Conservation (phyloP, 495 filamentous ascomycete species). For the Collariella sp. region DNA sequence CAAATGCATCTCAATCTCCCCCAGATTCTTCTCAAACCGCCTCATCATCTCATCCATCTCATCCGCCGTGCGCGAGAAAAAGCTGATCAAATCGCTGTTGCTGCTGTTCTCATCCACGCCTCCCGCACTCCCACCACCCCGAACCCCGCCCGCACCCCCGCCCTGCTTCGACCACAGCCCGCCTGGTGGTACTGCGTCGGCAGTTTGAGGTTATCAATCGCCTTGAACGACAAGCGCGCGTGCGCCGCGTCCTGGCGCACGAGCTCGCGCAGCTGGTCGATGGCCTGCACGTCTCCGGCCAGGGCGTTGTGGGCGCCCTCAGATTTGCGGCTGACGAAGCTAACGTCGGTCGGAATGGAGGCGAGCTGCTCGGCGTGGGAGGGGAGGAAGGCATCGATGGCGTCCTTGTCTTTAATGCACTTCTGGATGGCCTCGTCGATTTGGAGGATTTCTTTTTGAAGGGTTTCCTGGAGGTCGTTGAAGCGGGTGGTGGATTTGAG, state of each 20-base stretch:
- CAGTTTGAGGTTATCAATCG: constrained; percentile 66
- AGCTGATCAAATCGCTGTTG: constrained; percentile 60
- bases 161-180: constrained; percentile 44
- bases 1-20: constrained; percentile 77
- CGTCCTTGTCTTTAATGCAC: constrained; percentile 52
- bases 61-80: constrained; percentile 64
- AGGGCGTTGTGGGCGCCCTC: constrained; percentile 65
- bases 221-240: constrained; percentile 64
- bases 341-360: constrained; percentile 64
- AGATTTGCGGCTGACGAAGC: constrained; percentile 61
- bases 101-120: constrained; percentile 41
- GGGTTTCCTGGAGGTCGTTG: constrained; percentile 71
- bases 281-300: constrained; percentile 61
- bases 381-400: constrained; percentile 54
- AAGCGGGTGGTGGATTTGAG: constrained; percentile 81
- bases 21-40: constrained; percentile 57
- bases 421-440: constrained; percentile 66
- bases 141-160: constrained; percentile 5
- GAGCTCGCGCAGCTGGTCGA: constrained; percentile 54
- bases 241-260: constrained; percentile 61
- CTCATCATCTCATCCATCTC: constrained; percentile 60
- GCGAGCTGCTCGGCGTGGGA: constrained; percentile 54
- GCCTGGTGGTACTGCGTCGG: constrained; percentile 63
- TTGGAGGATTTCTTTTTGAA: constrained; percentile 65
- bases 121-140: constrained; percentile 26